A percentile compares a stretch with the other conserved stretches of the same genome.
These are phyloP conservation scores for Kazachstania bromeliacearum DNA, from an alignment of 805 yeast genomes.

Conservation along the genomic window DNA sequence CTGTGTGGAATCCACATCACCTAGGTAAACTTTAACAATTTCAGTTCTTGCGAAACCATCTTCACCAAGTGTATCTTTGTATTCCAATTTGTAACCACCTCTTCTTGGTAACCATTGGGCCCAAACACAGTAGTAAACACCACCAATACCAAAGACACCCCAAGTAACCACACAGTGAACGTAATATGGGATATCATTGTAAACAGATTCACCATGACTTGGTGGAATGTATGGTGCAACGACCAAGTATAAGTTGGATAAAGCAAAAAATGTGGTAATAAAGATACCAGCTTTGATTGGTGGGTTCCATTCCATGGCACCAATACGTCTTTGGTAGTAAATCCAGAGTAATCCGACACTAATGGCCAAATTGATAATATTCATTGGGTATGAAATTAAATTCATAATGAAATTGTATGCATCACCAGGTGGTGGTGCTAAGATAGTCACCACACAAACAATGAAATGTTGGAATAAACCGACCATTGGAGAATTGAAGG, in stretches of 20 bases:
- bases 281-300: slow-evolving; percentile 57
- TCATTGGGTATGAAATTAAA: slow-evolving; percentile 70
- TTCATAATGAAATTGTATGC: slow-evolving; percentile 75
- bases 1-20: too few relatives aligned
- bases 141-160: slow-evolving; percentile 61
- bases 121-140: slow-evolving; percentile 60
- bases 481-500: slow-evolving; percentile 61
- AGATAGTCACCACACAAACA: slow-evolving; percentile 59
- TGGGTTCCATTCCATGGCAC: slow-evolving; percentile 53
- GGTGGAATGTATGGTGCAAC: slow-evolving; percentile 79
- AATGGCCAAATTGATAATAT: slow-evolving; percentile 59
- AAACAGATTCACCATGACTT: slow-evolving; percentile 53
- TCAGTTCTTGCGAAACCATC: slow-evolving; percentile 68
- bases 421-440: slow-evolving; percentile 81
- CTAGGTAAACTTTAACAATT: slow-evolving; percentile 28
- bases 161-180: slow-evolving; percentile 70
- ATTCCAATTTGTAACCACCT: slow-evolving; percentile 42
- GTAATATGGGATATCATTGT: slow-evolving; percentile 60
- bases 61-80: slow-evolving; percentile 45
- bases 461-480: slow-evolving; percentile 71
- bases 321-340: slow-evolving; percentile 41
- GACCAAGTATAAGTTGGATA: slow-evolving; percentile 57
- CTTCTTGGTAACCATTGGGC: slow-evolving; percentile 44
- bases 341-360: slow-evolving; percentile 51
- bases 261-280: slow-evolving; percentile 52